Percentiles rank a stretch among this genome's conserved stretches.
Conservation (phyloP, 352 stramenopile species). For the Globisporangium echinulatum region DNA sequence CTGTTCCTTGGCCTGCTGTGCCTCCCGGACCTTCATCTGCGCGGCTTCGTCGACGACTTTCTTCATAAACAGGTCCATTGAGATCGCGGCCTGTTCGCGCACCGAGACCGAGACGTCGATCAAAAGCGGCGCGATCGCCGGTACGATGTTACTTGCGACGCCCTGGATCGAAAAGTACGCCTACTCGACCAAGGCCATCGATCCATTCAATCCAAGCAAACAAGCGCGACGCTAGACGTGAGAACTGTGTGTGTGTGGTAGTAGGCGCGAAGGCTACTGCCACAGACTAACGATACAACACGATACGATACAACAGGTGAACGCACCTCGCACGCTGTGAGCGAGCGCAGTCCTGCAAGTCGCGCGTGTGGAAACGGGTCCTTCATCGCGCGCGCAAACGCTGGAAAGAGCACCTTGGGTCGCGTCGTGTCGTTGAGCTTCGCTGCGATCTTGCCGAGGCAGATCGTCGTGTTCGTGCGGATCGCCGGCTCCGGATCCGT, state of each 20-base stretch:
- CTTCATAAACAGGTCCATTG: conserved; percentile 79
- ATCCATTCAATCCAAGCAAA: no score
- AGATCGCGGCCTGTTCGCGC: conserved; percentile 63
- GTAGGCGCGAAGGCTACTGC: no score
- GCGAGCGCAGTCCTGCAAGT: conserved; percentile 75
- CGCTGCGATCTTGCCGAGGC: conserved; percentile 81
- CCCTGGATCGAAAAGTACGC: conserved; percentile 72
- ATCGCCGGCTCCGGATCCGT: conserved; percentile 88
- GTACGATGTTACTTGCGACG: conserved; percentile 66
- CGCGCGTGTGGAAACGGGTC: conserved; percentile 88
- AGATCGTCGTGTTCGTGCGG: conserved; percentile 92
- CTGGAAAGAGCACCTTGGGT: conserved; percentile 85
- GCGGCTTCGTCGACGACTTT: conserved; percentile 69
- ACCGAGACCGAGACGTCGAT: conserved; percentile 78
- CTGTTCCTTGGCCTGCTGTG: conserved; percentile 48
- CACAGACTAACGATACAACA: no score
- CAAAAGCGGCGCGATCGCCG: conserved; percentile 68
- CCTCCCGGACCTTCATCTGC: conserved; percentile 76
- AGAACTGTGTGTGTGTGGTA: no score
- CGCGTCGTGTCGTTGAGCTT: conserved; percentile 85
- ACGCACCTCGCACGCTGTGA: conserved; percentile 71
- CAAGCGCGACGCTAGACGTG: no score
- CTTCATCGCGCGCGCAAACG: conserved; percentile 75
- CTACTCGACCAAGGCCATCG: conserved; percentile 13
- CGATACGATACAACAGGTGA: not conserved